phyloP scores from a whole-genome alignment of 352 stramenopile genomes.

The Aphanomyces euteiches region DNA sequence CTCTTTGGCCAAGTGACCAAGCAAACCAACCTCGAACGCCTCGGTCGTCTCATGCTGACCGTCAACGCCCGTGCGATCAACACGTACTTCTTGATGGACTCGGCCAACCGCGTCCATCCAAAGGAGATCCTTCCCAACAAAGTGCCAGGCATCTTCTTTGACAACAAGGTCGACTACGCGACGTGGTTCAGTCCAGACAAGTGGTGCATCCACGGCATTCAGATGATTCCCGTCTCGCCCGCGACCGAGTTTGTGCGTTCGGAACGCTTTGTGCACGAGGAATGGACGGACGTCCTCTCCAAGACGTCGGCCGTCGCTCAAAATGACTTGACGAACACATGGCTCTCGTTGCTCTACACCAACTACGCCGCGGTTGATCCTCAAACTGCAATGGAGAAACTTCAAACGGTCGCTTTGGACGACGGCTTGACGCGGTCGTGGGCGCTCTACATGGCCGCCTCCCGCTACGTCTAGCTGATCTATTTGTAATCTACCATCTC shows the following conservation, averaged over 20 bases:
- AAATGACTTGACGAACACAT: conserved; percentile 49
- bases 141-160: conserved; percentile 66
- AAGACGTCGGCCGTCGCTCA: conserved; percentile 45
- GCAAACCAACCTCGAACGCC: conserved; percentile 42
- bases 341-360: conserved; percentile 65
- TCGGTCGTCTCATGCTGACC: conserved; percentile 57
- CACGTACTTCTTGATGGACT: conserved; percentile 71
- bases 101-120: conserved; percentile 51
- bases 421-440: conserved; percentile 76
- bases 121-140: conserved; percentile 44
- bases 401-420: conserved; percentile 60
- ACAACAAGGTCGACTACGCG: conserved; percentile 79
- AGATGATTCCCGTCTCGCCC: conserved; percentile 67
- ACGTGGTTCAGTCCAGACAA: conserved; percentile 69
- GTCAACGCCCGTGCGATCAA: conserved; percentile 49
- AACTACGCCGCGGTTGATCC: conserved; percentile 69
- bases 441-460: conserved; percentile 53
- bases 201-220: conserved; percentile 77
- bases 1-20: conserved; percentile 46
- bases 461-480: neutral
- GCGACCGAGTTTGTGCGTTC: conserved; percentile 61
- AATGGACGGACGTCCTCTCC: conserved; percentile 55
- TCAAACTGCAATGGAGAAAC: conserved; percentile 41
- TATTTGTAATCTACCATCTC: no score
- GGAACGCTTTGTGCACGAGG: no score